Evolutionary conservation across 345 rosid species (phyloP).

Genomic region (Reutealis trisperma): DNA sequence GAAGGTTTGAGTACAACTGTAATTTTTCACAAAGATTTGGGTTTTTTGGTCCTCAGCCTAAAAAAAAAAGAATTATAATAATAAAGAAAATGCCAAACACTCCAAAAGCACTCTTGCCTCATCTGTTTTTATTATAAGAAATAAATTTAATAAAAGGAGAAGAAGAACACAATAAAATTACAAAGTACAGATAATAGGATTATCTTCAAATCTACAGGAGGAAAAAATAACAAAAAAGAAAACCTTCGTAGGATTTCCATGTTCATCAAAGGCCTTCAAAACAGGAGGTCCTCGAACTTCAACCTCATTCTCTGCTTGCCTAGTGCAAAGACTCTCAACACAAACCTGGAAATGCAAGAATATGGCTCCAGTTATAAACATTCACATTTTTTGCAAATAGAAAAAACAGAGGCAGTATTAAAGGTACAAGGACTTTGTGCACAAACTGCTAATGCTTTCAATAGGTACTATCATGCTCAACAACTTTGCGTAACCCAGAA

Average conservation of each 20-base stretch:
- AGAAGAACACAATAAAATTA: slow-evolving; percentile 3
- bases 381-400: not conserved
- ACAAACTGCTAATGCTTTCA: not conserved
- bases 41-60: no score
- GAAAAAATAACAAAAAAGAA: slow-evolving; percentile 22
- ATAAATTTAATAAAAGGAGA: not conserved
- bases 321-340: slow-evolving; percentile 60
- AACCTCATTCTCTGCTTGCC: slow-evolving; percentile 74
- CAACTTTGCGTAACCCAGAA: not conserved
- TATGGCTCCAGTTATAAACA: slow-evolving; percentile 8
- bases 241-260: slow-evolving; percentile 96
- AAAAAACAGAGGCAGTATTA: not conserved
- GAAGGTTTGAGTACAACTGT: no score
- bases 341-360: slow-evolving; percentile 52
- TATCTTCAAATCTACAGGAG: slow-evolving; percentile 15
- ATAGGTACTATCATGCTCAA: not conserved
- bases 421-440: not conserved
- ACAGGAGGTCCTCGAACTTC: slow-evolving; percentile 96
- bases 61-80: not conserved
- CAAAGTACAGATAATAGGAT: not conserved
- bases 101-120: not conserved
- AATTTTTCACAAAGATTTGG: no score
- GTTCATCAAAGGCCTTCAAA: slow-evolving; percentile 82
- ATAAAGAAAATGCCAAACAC: not conserved
- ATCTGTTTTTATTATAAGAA: not conserved